A percentile compares a stretch with the other conserved stretches of the same genome.
Evolutionary conservation across 495 filamentous ascomycete species (phyloP).

Genomic region (Penicillium canescens): DNA sequence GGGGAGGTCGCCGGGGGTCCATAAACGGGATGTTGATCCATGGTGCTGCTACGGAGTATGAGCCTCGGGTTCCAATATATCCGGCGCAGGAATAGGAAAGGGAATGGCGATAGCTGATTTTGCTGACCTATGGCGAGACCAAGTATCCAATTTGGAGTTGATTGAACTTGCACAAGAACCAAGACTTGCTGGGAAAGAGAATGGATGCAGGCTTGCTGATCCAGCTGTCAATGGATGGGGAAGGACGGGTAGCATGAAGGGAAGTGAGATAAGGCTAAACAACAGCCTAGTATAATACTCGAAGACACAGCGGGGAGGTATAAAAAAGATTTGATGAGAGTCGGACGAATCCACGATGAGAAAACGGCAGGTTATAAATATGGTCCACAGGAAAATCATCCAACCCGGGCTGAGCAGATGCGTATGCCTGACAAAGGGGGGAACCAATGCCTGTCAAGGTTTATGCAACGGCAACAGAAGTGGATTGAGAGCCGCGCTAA

Average conservation of each 20-base stretch:
- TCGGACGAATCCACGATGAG: conserved; percentile 11
- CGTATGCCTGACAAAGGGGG: conserved; percentile 25
- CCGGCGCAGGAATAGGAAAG: neutral
- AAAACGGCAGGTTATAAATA: conserved; percentile 22
- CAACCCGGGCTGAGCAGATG: conserved; percentile 9
- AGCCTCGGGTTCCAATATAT: conserved; percentile 20
- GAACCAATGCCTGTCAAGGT: conserved; percentile 12
- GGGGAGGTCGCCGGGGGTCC: conserved; percentile 32
- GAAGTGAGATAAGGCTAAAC: neutral
- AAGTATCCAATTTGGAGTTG: conserved; percentile 36
- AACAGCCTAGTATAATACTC: conserved; percentile 3
- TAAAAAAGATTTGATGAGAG: conserved; percentile 3
- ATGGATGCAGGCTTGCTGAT: conserved; percentile 34
- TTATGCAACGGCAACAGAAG: conserved; percentile 16
- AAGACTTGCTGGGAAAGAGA: conserved; percentile 34
- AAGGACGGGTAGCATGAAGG: conserved; percentile 41
- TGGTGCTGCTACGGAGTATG: conserved; percentile 32
- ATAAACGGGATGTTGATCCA: conserved; percentile 38
- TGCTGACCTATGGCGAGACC: conserved; percentile 48
- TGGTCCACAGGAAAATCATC: conserved; percentile 13
- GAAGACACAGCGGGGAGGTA: neutral
- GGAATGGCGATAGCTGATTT: conserved; percentile 14
- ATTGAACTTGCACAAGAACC: conserved; percentile 34
- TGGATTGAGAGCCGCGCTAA: conserved; percentile 33
- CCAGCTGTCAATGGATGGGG: conserved; percentile 33